Evolutionary conservation across 148 eudicot species (phyloP).

Genomic region (Fagopyrum homotropicum): DNA sequence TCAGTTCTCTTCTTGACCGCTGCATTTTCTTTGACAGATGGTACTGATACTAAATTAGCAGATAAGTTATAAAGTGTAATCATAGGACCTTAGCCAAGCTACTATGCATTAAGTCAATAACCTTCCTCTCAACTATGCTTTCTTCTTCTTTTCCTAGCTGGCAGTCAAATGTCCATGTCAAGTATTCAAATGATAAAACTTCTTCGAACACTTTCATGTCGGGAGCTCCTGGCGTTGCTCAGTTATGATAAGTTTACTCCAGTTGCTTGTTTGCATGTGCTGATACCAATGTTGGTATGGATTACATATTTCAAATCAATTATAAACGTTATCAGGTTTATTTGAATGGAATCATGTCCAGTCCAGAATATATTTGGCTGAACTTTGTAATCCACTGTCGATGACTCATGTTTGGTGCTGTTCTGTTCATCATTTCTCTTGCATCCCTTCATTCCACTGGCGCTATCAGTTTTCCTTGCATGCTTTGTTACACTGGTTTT

Average conservation of each 20-base stretch:
- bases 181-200: neutral
- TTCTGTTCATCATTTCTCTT: neutral
- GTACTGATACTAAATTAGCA: neutral
- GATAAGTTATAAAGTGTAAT: neutral
- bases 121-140: neutral
- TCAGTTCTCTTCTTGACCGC: neutral
- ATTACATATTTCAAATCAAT: neutral
- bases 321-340: neutral
- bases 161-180: neutral
- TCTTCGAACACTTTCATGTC: neutral
- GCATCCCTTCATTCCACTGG: neutral
- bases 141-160: neutral
- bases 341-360: neutral
- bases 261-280: slow-evolving; percentile 1
- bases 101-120: neutral
- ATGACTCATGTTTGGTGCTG: neutral
- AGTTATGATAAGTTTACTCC: neutral
- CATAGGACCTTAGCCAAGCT: neutral
- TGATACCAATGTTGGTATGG: neutral
- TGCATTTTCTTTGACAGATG: neutral
- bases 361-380: neutral
- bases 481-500: neutral
- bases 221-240: neutral
- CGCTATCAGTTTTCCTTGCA: neutral
- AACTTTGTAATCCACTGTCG: neutral